These are phyloP conservation scores for Thielaviopsis punctulata DNA, from an alignment of 2,329 filamentous ascomycete species.

Conservation along the genomic window DNA sequence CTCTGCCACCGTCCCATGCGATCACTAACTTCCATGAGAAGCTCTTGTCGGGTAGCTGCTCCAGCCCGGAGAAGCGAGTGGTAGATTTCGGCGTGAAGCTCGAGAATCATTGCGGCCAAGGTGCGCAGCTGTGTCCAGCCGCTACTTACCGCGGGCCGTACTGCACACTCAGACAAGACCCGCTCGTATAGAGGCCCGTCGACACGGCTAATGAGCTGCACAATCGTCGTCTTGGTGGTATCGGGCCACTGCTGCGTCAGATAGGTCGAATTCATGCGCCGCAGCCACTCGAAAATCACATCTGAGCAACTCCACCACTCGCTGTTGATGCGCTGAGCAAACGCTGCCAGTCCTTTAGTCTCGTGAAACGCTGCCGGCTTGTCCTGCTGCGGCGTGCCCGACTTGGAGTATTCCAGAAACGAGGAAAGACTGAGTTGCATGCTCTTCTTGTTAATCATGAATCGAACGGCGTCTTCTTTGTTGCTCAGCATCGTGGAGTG, in stretches of 20 bases:
- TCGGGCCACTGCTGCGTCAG: slow-evolving; percentile 39
- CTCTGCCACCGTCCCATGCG: slow-evolving; percentile 7
- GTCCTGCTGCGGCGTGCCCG: slow-evolving; percentile 31
- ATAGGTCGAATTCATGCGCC: slow-evolving; percentile 33
- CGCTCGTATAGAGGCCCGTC: slow-evolving; percentile 35
- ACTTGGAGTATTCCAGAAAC: slow-evolving; percentile 46
- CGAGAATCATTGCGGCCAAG: slow-evolving; percentile 40
- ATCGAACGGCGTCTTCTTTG: slow-evolving; percentile 34
- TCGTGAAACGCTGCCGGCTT: slow-evolving; percentile 35
- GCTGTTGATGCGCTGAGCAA: slow-evolving; percentile 31
- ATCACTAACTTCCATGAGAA: slow-evolving; percentile 2
- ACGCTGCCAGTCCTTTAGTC: slow-evolving; percentile 31
- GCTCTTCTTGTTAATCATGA: slow-evolving; percentile 36
- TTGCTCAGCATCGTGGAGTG: slow-evolving; percentile 31
- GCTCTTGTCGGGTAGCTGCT: slow-evolving; percentile 4
- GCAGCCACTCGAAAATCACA: slow-evolving; percentile 41
- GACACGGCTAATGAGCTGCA: slow-evolving; percentile 36
- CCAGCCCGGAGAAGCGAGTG: slow-evolving; percentile 19
- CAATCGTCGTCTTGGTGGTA: slow-evolving; percentile 35
- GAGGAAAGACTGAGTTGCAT: slow-evolving; percentile 37
- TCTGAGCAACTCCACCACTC: slow-evolving; percentile 39
- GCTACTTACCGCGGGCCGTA: background rate
- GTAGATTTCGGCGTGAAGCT: slow-evolving; percentile 44
- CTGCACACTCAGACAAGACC: background rate
- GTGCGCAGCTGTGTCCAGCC: slow-evolving; percentile 4